Evolutionary conservation across 306 rosid genomes (phyloP), one percentile per base, ranked within the genome.

Genomic region (Vigna unguiculata): DNA sequence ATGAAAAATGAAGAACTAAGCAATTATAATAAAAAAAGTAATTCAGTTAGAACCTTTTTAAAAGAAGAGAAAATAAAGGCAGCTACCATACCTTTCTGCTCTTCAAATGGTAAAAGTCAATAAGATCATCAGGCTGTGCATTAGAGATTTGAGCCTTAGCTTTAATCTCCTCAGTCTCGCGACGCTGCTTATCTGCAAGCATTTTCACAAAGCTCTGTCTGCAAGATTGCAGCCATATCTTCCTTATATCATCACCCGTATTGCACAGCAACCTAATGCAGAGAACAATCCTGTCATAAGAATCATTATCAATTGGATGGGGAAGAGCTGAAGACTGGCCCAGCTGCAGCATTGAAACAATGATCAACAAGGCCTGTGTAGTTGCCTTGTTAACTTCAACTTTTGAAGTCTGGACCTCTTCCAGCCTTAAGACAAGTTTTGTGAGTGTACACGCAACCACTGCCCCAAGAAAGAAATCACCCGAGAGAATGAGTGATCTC

Each of bases 101-200:
- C 91, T 96, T 96, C 82, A 96, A 81, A 89, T 96, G 99, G 88
- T 92, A 92, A 79, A 96, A 96, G 63, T 93, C 99, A 81, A 96
- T 96, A 63, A 96, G 98, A 81, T 96, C 99, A 76, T 96, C 98
- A 11, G 99, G 99, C 69, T 96, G 99, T 24, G 98, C 97, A 86
- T 92, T 86, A 60, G 90, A 88, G 78, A 89, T 88, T 71, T 91
- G 97, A 19, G 99, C 93, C 90, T 86, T 89, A 3, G 96, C 98
- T 78, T 85, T 91, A 75, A 80, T 85, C 79, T 96, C 99, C 84
- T 92, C 97, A 3, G 89, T 89, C 84, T 96, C 98, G 9, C 90
- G 86, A 20, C 14, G 88, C 87, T 96, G 96, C 86, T 96, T 96
- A 82, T 96, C 99, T 6, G 91, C 93, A 40, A 96, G 98, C 99